Evolutionary conservation across 2,329 filamentous ascomycete species (phyloP), one percentile per base, ranked within the genome.

Genomic region (Talaromyces sp.): DNA sequence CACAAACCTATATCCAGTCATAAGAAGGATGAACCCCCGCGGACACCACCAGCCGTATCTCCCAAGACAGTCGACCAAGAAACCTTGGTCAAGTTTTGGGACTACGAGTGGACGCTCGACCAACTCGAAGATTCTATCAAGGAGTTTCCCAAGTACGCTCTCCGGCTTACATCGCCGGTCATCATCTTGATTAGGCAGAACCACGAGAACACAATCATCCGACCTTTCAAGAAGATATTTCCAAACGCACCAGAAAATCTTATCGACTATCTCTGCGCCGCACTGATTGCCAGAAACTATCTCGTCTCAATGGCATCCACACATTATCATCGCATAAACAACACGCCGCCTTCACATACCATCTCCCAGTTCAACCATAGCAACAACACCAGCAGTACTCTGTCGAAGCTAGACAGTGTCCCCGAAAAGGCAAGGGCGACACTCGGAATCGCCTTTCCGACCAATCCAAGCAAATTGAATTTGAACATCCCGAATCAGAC

Each of bases 61-160:
- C 73, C 75, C 2, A 69, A 68, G 11, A 69, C 66, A 2, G 72
- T 71, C 1, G 72, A 75, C 7, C 72, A 74, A 40, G 72, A 73
- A 25, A 70, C 72, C 34, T 45, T 73, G 13, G 71, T 73, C 40
- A 77, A 74, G 54, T 72, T 72, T 67, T 76, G 76, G 74, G 74
- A 78, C 61, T 74, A 78, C 56, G 76, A 78, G 64, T 79, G 77
- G 77, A 75, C 76, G 5, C 69, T 79, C 1, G 74, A 77, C 36
- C 75, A 79, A 67, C 70, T 79, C 27, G 76, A 78, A 13, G 70
- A 75, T 29, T 77, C 75, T 1, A 72, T 78, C 13, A 76, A 74
- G 43, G 73, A 76, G 19, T 77, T 74, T 19, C 75, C 77, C 19
- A 72, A 71, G 11, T 70, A 73, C 45, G 75, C 75, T 71, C 72